Conservation (phyloP, 2,329 filamentous ascomycete species). For the Coniochaeta hoffmannii region DNA sequence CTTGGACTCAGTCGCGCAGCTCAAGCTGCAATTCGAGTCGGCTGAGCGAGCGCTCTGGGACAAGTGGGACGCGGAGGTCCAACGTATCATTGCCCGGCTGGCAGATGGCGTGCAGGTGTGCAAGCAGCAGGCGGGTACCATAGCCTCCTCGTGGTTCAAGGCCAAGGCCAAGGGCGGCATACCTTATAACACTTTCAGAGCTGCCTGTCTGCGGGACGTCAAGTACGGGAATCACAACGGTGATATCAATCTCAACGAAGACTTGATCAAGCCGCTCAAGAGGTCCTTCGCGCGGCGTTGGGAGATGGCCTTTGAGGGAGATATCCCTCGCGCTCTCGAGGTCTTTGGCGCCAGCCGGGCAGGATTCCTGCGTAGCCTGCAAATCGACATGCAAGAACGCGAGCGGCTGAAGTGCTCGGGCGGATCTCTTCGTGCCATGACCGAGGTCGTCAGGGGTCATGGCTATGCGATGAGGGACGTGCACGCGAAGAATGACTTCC, state of each 20-base stretch:
- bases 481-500: too few species aligned
- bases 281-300: background rate
- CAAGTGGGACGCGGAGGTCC: background rate
- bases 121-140: background rate
- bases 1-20: background rate
- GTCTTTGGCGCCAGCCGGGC: too few species aligned
- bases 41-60: background rate
- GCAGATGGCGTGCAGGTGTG: background rate
- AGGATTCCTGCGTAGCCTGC: too few species aligned
- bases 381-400: too few species aligned
- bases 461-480: too few species aligned
- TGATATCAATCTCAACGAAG: background rate
- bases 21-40: background rate
- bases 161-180: background rate
- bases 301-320: background rate
- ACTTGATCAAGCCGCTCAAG: background rate
- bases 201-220: background rate
- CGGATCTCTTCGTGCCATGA: too few species aligned
- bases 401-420: too few species aligned
- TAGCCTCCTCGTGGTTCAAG: background rate
- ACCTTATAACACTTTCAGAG: background rate
- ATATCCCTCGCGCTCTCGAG: background rate
- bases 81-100: background rate
- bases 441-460: too few species aligned
- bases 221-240: background rate